Evolutionary conservation across 345 rosid genomes (phyloP), one percentile per base, ranked within the genome.

Genomic region (Erucastrum elatum): DNA sequence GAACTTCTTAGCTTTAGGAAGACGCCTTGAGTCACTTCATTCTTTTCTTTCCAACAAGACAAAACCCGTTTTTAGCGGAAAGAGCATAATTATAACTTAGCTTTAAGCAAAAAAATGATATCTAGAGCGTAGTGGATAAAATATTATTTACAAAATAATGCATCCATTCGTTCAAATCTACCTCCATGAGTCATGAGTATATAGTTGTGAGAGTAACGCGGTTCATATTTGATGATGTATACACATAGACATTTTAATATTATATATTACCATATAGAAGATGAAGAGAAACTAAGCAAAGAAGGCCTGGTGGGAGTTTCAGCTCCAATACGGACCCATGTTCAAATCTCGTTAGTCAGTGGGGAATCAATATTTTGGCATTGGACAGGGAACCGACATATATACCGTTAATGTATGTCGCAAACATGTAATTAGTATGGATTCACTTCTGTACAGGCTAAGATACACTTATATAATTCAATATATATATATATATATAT

Each of bases 21-120:
- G 68, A 81, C 77, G 74, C 84, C 76, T 81, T 81, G 81, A 58
- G 84, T 81, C 80, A 76, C 76, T 81, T 81, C 84, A 0, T 81
- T 70, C 68, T 65, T 76, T 75, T 75, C 25, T 31, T 58, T 59
- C 49, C 64, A 76, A 76, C 59, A 81, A 72, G 79, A 77, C 78
- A 74, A 74, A 74, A 77, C 72, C 82, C 81, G 75, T 51, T 73
- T 82, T 51, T 55, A 13, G 75, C 76, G 82, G 84, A 82, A 82
- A 82, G 81, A 70, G 58, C 80, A 75, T 75, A 78, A 41, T 78
- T 78, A 70, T 78, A 78, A 75, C 77, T 64, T 74, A 74, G 70
- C 72, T 80, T 78, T 70, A 64, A 80, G 75, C 68, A 69, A 75
- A 69, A 75, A 49, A 49, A 75, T 75, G 76, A 75, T 58, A 58